Evolutionary conservation across 1,139 yeast genomes (phyloP), one percentile per base, ranked within the genome.

Genomic region (Arxiozyma heterogenica): DNA sequence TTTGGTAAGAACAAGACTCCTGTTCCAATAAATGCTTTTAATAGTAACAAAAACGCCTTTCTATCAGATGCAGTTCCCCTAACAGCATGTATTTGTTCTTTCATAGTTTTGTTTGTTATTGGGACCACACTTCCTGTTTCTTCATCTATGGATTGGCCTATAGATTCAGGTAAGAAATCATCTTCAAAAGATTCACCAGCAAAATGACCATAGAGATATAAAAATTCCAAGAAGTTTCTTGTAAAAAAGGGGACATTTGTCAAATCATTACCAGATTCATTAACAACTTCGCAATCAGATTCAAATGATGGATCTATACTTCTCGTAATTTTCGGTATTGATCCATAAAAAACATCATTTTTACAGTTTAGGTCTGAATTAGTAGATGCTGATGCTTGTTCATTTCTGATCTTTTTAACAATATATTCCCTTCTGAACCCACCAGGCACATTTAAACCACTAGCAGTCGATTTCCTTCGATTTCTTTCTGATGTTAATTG

Each of bases 171-270:
- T 51, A 73, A 79, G 55, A 84, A 86, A 58, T 84, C 91, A 63
- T 82, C 85, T 61, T 84, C 89, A 56, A 86, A 76, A 47, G 82
- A 80, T 70, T 86, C 94, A 61, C 94, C 94, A 1, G 93, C 93
- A 70, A 86, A 86, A 72, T 85, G 91, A 4, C 94, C 94, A 66
- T 85, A 85, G 15, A 86, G 76, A 60, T 85, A 82, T 51, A 86
- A 72, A 64, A 86, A 85, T 65, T 86, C 94, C 59, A 85, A 74
- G 60, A 86, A 86, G 66, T 85, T 85, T 53, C 79, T 75, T 1
- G 93, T 83, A 51, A 85, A 67, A 57, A 83, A 76, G 41, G 81
- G 76, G 4, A 72, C 71, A 55, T 65, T 61, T 38, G 71, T 68
- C 27, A 49, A 25, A 23, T 47, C 25, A 67, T 56, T 42, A 5